A percentile compares a stretch with the other conserved stretches of the same genome.
Evolutionary conservation across 2,329 filamentous ascomycete species (phyloP).

Genomic region (Aquanectria penicillioides): DNA sequence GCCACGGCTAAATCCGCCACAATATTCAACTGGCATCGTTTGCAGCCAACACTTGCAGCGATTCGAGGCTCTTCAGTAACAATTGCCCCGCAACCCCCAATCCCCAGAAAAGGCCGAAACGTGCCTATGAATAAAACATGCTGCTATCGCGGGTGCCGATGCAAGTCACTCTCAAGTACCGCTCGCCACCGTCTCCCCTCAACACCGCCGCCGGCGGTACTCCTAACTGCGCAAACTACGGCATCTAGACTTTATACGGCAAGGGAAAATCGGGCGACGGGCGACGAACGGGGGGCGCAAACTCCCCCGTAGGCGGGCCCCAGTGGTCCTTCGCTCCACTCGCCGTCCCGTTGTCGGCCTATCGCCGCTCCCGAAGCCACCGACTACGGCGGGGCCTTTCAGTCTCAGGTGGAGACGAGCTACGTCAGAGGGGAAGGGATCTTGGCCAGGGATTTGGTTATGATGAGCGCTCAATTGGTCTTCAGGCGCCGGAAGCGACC

Average conservation of each 20-base stretch:
- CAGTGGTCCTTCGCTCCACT: conserved; percentile 7
- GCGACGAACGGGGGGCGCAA: conserved; percentile 3
- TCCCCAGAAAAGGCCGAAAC: background rate
- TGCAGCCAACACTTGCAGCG: background rate
- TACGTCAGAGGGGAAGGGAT: conserved; percentile 34
- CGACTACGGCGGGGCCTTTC: conserved; percentile 26
- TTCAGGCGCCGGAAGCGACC: conserved; percentile 13
- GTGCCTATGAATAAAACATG: background rate
- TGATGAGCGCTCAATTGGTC: background rate
- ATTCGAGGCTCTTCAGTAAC: background rate
- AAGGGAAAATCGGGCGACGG: conserved; percentile 4
- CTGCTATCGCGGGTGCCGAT: background rate
- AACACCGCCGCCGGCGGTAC: background rate
- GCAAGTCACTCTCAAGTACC: conserved; percentile 22
- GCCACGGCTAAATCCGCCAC: no score
- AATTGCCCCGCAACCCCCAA: background rate
- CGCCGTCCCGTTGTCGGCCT: conserved; percentile 25
- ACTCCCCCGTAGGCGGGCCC: conserved; percentile 13
- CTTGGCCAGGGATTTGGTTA: background rate
- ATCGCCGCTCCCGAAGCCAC: conserved; percentile 30
- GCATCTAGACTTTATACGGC: no score
- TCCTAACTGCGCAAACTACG: background rate
- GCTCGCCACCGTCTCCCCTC: background rate
- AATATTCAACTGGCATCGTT: no score
- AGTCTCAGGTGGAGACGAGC: conserved; percentile 26